A percentile compares a stretch with the other conserved stretches of the same genome.
phyloP scores from a whole-genome alignment of 129 eudicot genomes.

The Solidago caesia region DNA sequence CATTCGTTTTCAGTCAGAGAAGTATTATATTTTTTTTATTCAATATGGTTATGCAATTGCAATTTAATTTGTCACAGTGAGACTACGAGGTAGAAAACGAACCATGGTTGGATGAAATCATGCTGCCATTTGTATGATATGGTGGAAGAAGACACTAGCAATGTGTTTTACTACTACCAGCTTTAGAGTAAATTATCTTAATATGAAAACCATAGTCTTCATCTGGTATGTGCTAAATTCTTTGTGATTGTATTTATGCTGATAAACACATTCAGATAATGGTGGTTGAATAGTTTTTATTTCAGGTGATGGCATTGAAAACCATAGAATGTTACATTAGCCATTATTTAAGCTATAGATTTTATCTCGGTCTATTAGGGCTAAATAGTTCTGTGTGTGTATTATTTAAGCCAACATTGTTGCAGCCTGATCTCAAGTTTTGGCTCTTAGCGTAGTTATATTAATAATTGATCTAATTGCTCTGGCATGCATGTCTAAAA shows the following conservation, averaged over 20 bases:
- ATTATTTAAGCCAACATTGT: not conserved
- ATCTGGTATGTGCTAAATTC: not conserved
- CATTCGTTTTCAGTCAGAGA: constrained; percentile 10
- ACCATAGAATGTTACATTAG: not conserved
- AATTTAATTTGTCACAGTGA: constrained; percentile 47
- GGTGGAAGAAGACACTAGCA: not conserved
- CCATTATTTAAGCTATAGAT: not conserved
- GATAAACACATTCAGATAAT: not conserved
- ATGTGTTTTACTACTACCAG: not conserved
- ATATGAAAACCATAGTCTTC: constrained; percentile 7
- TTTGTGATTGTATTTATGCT: not conserved
- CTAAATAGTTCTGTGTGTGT: not conserved
- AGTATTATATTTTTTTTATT: constrained; percentile 11
- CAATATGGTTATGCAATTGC: not conserved
- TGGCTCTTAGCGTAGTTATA: not conserved
- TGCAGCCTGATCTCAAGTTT: constrained; percentile 11
- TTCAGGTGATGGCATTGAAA: not conserved
- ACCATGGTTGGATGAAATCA: constrained; percentile 80
- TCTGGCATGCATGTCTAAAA: not conserved
- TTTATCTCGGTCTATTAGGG: not conserved
- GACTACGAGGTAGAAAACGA: constrained; percentile 89
- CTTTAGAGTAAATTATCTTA: constrained; percentile 4
- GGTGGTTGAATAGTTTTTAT: not conserved
- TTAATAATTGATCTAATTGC: not conserved
- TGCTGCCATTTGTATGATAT: not conserved